Conservation (phyloP, 805 yeast genomes). For the Wickerhamiella musiphila region DNA sequence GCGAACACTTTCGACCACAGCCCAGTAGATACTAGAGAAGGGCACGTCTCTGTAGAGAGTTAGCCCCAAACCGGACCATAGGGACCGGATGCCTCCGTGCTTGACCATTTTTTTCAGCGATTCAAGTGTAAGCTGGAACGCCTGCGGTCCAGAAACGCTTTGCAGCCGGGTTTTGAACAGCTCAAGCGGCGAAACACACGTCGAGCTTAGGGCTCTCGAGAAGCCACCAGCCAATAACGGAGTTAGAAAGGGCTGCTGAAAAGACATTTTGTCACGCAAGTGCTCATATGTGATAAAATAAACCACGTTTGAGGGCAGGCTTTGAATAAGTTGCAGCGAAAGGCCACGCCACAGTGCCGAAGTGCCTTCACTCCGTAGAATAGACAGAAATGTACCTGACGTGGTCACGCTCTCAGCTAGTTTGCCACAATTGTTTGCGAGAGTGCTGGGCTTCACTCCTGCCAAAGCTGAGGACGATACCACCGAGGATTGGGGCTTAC, state of each 20-base stretch:
- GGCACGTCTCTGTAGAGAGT: slow-evolving; percentile 97
- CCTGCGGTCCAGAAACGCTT: slow-evolving; percentile 38
- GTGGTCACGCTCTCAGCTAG: no score
- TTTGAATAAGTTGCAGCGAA: slow-evolving; percentile 62
- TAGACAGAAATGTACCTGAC: slow-evolving; percentile 40
- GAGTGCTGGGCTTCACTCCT: slow-evolving; percentile 23
- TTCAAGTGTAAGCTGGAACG: slow-evolving; percentile 22
- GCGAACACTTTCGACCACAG: slow-evolving; percentile 44
- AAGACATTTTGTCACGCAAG: slow-evolving; percentile 56
- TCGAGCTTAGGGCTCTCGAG: slow-evolving; percentile 71
- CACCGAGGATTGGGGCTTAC: no score
- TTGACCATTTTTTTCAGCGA: slow-evolving; percentile 38
- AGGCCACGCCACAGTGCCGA: slow-evolving; percentile 79
- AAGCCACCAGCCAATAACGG: slow-evolving; percentile 75
- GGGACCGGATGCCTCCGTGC: slow-evolving; percentile 38
- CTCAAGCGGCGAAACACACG: slow-evolving; percentile 76
- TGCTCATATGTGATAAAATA: slow-evolving; percentile 90
- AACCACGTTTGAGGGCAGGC: slow-evolving; percentile 82
- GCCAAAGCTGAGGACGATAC: no score
- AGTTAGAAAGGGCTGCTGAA: slow-evolving; percentile 30
- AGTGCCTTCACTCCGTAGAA: slow-evolving; percentile 56
- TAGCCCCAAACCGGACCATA: slow-evolving; percentile 72
- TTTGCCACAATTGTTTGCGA: slow-evolving; percentile 11
- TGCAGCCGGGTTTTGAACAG: slow-evolving; percentile 76
- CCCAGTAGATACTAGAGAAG: slow-evolving; percentile 90